Base-by-base conservation (phyloP, 768 basidiomycete species). In the Boletus rubropictus region DNA sequence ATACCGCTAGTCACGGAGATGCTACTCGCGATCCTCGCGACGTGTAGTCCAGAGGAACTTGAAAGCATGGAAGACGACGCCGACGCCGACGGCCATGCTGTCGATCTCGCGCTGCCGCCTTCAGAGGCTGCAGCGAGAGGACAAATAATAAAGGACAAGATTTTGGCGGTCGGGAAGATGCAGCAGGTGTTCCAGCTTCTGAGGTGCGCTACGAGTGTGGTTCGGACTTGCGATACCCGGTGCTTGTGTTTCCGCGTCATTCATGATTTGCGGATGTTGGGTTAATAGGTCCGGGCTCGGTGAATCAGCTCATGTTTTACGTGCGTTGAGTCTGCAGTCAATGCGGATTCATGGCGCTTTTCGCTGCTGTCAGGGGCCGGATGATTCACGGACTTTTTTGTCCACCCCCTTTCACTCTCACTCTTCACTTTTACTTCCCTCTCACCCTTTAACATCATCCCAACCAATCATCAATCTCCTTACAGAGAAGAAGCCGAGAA, bases 31-130 rank as follows among this genome's bases (percentile, higher is more conserved):
- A 87, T 99, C 50, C 73, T 99, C 28, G 85, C 89, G 58, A 88
- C 93, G 49, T 99, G 96, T 69, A 88, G 85, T 52, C 82, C 89
- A 58, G 94, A 97, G 62, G 96, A 98, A 63, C 78, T 98, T 20
- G 84, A 84, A 56, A 81, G 80, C 53, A 85, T 84, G 48, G 77
- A 71, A 1, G 72, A 63, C 32, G 71, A 63, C 2, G 63, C 64
- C 1, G 63, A 60, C 5, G 44, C 64, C 1, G 63, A 60, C 5
- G 44, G 61, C 3, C 50, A 61, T 2, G 21, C 60, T 24, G 59
- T 61, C 5, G 66, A 66, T 41, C 46, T 68, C 18, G 52, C 55
- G 10, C 33, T 67, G 37, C 64, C 72, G 4, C 67, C 73, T 10
- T 63, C 64, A 15, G 80, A 81, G 28, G 42, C 71, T 14, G 64